phyloP scores from a whole-genome alignment of 495 filamentous ascomycete species.

The Penicillium paradoxum region DNA sequence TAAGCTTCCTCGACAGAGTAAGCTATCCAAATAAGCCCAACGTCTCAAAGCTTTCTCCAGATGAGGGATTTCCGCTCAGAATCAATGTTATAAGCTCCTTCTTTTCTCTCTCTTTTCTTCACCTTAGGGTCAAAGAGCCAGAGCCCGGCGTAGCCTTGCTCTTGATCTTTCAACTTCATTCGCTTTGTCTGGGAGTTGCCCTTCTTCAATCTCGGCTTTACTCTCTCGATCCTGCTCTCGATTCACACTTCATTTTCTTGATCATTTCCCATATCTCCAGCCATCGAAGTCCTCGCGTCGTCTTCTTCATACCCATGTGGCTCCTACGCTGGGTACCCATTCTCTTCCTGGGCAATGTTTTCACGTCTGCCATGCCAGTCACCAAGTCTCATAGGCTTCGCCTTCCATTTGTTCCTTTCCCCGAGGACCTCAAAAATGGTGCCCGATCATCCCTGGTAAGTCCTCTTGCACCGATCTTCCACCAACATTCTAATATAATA shows the following conservation, averaged over 20 bases:
- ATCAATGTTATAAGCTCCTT: no score
- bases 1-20: no score
- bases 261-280: neutral
- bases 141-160: no score
- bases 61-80: no score
- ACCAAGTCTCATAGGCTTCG: conserved; percentile 21
- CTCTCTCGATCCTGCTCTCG: no score
- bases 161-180: no score
- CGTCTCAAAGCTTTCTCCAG: no score
- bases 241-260: no score
- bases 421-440: conserved; percentile 8
- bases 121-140: no score
- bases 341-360: conserved; percentile 12
- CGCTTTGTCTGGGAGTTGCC: no score
- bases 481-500: conserved; percentile 1
- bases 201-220: neutral
- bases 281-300: neutral
- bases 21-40: no score
- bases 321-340: conserved; percentile 4
- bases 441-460: conserved; percentile 23
- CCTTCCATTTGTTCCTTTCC: conserved; percentile 21
- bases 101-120: no score
- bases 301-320: conserved; percentile 17
- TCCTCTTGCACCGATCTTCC: neutral
- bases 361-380: conserved; percentile 14